Evolutionary conservation across 2,329 filamentous ascomycete species (phyloP).

Genomic region (Talaromyces sp.): DNA sequence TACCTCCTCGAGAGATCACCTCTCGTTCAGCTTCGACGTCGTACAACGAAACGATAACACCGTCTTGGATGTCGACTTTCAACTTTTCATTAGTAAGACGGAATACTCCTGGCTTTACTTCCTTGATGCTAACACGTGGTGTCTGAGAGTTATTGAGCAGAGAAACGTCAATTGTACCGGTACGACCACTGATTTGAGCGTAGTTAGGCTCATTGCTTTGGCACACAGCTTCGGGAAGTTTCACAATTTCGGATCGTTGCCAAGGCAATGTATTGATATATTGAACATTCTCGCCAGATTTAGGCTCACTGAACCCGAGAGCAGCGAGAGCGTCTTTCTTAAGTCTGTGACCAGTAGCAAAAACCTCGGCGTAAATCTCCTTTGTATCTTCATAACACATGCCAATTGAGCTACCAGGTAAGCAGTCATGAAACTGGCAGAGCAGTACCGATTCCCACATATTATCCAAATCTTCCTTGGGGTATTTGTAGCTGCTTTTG

Average conservation of each 20-base stretch:
- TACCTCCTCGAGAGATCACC: conserved; percentile 66
- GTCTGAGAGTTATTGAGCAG: conserved; percentile 24
- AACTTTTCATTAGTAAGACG: conserved; percentile 76
- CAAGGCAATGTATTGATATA: conserved; percentile 86
- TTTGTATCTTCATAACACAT: conserved; percentile 98
- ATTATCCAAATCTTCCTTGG: conserved; percentile 85
- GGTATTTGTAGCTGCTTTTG: conserved; percentile 71
- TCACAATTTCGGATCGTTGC: conserved; percentile 71
- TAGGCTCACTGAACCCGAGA: conserved; percentile 59
- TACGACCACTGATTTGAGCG: conserved; percentile 46
- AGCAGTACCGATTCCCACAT: conserved; percentile 94
- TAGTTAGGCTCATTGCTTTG: conserved; percentile 31
- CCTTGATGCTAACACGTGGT: conserved; percentile 46
- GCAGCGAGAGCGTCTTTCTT: conserved; percentile 66
- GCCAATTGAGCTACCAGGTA: conserved; percentile 91
- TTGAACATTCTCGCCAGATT: conserved; percentile 48
- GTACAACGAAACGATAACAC: conserved; percentile 78
- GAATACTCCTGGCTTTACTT: conserved; percentile 62
- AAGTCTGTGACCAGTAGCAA: conserved; percentile 69
- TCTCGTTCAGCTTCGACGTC: conserved; percentile 73
- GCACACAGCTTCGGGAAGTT: conserved; percentile 49
- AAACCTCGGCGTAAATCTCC: conserved; percentile 79
- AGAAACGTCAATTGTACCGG: conserved; percentile 42
- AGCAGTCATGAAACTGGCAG: conserved; percentile 96
- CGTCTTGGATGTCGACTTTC: conserved; percentile 67